Evolutionary conservation across 345 rosid species (phyloP), one percentile per base, ranked within the genome.

Genomic region (Rhodamnia rubescens): DNA sequence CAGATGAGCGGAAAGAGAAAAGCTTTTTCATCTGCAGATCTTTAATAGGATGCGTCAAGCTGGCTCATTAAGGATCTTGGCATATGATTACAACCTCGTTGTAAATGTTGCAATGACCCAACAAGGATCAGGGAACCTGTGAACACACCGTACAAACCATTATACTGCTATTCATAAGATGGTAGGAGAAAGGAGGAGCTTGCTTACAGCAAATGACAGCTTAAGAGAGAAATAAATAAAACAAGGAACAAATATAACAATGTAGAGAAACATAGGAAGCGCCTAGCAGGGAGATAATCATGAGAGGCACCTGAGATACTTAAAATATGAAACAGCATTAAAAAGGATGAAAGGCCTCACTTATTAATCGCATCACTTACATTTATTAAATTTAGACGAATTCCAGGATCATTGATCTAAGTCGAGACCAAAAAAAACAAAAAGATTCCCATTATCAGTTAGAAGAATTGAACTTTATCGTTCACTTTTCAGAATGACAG

Each of bases 11-110:
- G 85, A 97, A 95, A 89, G 89, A 95, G 91, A 97, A 97, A 55
- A 97, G 89, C 87, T 95, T 96, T 95, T 95, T 97, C 99, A 97
- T 97, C 87, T 87, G 54, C 85, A 74, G 83, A 87, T 85, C 92
- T 87, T 83, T 86, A 84, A 74, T 61, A 82, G 86, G 53, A 87
- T 5, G 24, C 24, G 44, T 69, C 78, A 18, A 69, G 78, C 78
- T 69, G 78, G 78, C 78, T 18, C 78, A 69, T 69, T 69, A 69
- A 69, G 78, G 78, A 69, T 69, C 44, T 16, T 69, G 78, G 78
- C 78, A 69, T 69, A 69, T 32, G 78, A 69, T 2, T 8, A 32
- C 11, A 20, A 69, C 78, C 78, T 69, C 11, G 47, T 32, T 22
- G 24, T 69, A 16, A 69, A 32, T 6, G 78, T 69, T 8, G 7